These are phyloP conservation scores for Apiospora kogelbergensis DNA, from an alignment of 2,329 filamentous ascomycete species.

Conservation along the genomic window DNA sequence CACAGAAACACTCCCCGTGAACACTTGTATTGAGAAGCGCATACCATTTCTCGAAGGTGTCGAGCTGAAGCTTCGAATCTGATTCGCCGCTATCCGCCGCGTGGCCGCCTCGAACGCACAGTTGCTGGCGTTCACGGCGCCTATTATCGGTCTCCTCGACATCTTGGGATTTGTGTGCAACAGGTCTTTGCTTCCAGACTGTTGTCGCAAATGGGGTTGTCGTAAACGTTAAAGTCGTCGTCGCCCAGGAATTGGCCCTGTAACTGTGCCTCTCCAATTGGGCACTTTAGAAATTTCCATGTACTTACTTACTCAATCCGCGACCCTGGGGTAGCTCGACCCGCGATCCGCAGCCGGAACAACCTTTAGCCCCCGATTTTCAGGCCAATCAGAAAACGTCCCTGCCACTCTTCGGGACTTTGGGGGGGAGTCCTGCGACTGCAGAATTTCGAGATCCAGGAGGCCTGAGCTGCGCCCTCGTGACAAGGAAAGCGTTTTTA, in stretches of 20 bases:
- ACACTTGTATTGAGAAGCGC: background rate
- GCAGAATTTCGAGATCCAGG: constrained; percentile 3
- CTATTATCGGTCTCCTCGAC: constrained; percentile 26
- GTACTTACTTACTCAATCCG: background rate
- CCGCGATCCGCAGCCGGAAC: constrained; percentile 8
- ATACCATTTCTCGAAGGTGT: constrained; percentile 28
- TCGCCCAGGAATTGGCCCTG: background rate
- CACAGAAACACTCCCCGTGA: no score
- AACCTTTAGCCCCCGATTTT: constrained; percentile 8
- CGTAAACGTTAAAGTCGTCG: background rate
- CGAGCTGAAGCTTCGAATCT: constrained; percentile 26
- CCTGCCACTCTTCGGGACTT: background rate
- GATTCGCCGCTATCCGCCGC: constrained; percentile 21
- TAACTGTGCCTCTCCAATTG: background rate
- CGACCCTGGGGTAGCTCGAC: constrained; percentile 2
- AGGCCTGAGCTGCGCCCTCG: background rate
- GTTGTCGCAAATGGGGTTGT: background rate
- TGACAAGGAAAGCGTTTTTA: background rate
- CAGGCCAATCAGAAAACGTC: background rate
- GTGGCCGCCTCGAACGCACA: constrained; percentile 23
- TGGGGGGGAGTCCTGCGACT: background rate
- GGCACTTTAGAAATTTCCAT: constrained; percentile 10
- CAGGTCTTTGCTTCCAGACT: background rate
- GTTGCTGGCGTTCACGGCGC: constrained; percentile 24
- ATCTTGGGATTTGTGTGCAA: constrained; percentile 18